Percentiles rank a stretch among this genome's conserved stretches.
These are phyloP conservation scores for Thozetella sp. DNA, from an alignment of 495 filamentous ascomycete genomes.

Conservation along the genomic window DNA sequence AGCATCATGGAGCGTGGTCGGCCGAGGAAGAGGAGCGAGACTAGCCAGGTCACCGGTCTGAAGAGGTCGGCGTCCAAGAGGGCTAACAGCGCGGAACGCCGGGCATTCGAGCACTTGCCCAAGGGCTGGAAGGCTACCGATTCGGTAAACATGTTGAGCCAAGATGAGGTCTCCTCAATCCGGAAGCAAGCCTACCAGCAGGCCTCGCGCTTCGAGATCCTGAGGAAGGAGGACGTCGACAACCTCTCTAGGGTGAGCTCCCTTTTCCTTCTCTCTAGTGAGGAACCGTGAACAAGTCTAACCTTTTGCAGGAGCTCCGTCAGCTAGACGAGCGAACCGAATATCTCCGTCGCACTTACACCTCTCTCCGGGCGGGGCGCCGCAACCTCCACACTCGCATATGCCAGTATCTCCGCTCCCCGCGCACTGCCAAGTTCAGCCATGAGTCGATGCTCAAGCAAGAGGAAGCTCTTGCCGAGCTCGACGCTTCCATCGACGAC, in stretches of 20 bases:
- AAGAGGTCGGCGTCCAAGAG: slow-evolving; percentile 33
- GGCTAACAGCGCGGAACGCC: slow-evolving; percentile 44
- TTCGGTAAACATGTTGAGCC: slow-evolving; percentile 44
- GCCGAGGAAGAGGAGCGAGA: slow-evolving; percentile 48
- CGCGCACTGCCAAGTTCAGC: slow-evolving; percentile 63
- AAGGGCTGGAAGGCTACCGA: slow-evolving; percentile 56
- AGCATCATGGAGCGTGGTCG: slow-evolving; percentile 63
- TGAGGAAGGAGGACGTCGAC: slow-evolving; percentile 68
- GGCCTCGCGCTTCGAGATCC: slow-evolving; percentile 66
- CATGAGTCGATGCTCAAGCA: slow-evolving; percentile 72
- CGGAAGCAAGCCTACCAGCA: slow-evolving; percentile 66
- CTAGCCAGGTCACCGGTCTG: slow-evolving; percentile 25
- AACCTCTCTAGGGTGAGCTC: slow-evolving; percentile 58
- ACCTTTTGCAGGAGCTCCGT: slow-evolving; percentile 57
- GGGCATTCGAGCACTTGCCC: slow-evolving; percentile 58
- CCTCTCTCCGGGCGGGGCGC: slow-evolving; percentile 65
- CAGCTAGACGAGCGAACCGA: slow-evolving; percentile 72
- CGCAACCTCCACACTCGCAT: slow-evolving; percentile 70
- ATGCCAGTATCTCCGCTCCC: slow-evolving; percentile 66
- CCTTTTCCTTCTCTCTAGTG: slow-evolving; percentile 1
- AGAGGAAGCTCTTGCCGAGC: slow-evolving; percentile 70
- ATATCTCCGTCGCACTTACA: slow-evolving; percentile 71
- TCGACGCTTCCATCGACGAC: slow-evolving; percentile 74
- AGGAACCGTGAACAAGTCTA: slow-evolving; percentile 9
- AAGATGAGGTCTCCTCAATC: slow-evolving; percentile 53